Percentiles rank a stretch among this genome's conserved stretches.
phyloP scores from a whole-genome alignment of 768 basidiomycete genomes.

The Leccinum uliginosum region DNA sequence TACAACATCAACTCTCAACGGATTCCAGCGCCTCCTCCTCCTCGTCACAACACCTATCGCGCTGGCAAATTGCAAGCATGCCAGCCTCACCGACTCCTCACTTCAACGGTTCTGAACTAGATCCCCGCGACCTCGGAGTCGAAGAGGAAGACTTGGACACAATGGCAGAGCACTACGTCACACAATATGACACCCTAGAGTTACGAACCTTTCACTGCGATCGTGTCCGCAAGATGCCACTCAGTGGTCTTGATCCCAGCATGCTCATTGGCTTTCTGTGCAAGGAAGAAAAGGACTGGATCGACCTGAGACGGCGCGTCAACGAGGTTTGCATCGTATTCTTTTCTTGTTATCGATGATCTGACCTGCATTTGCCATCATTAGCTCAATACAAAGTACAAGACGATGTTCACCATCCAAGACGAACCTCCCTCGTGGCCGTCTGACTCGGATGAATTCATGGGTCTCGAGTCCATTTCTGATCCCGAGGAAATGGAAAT shows the following conservation, averaged over 20 bases:
- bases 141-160: slow-evolving; percentile 37
- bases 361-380: slow-evolving; percentile 6
- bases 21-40: slow-evolving; percentile 31
- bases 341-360: not conserved
- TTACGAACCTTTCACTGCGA: slow-evolving; percentile 94
- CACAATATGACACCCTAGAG: slow-evolving; percentile 68
- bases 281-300: slow-evolving; percentile 80
- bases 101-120: slow-evolving; percentile 29
- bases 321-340: slow-evolving; percentile 52
- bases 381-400: slow-evolving; percentile 42
- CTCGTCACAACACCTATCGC: slow-evolving; percentile 30
- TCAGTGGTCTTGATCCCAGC: slow-evolving; percentile 88
- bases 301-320: slow-evolving; percentile 70
- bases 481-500: slow-evolving; percentile 70
- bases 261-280: slow-evolving; percentile 95
- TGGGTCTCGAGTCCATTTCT: slow-evolving; percentile 80
- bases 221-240: slow-evolving; percentile 91
- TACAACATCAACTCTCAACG: slow-evolving; percentile 59
- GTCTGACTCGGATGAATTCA: slow-evolving; percentile 62
- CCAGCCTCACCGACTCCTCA: slow-evolving; percentile 17
- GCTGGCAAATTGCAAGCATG: slow-evolving; percentile 26
- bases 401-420: slow-evolving; percentile 80
- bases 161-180: slow-evolving; percentile 59
- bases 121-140: slow-evolving; percentile 35
- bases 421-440: slow-evolving; percentile 87